Percentiles rank a stretch among this genome's conserved stretches.
phyloP scores from a whole-genome alignment of 1,284 basidiomycete species.

The Microbotryum saponariae region DNA sequence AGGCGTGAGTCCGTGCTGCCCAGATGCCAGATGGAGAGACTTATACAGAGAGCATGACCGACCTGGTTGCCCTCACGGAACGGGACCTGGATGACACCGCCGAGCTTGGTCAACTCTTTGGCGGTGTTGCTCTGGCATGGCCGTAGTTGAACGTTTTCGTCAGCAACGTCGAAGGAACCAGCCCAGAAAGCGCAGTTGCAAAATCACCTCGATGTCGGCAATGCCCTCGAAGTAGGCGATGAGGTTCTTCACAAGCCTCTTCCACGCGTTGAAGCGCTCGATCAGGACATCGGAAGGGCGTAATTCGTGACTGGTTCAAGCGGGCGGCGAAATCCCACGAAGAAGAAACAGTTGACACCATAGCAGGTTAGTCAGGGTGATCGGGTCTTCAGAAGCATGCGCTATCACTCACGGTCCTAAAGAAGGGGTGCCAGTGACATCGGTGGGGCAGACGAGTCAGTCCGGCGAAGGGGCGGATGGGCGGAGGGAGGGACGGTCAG shows the following conservation, averaged over 20 bases:
- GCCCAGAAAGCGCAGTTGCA: neutral
- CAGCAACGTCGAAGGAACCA: neutral
- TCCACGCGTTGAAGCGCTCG: constrained; percentile 88
- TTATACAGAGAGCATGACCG: neutral
- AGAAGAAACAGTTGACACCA: too few relatives aligned
- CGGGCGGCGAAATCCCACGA: neutral
- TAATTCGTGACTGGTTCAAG: constrained; percentile 57
- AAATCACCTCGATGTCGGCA: constrained; percentile 67
- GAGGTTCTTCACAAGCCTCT: constrained; percentile 90
- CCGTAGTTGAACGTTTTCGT: constrained; percentile 25
- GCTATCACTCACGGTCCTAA: too few relatives aligned
- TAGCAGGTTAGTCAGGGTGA: too few relatives aligned
- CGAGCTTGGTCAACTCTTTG: constrained; percentile 87
- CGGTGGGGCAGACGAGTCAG: too few relatives aligned
- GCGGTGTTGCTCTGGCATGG: constrained; percentile 68
- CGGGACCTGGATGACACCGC: constrained; percentile 95
- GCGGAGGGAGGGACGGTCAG: too few relatives aligned
- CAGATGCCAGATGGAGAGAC: neutral
- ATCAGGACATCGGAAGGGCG: constrained; percentile 93
- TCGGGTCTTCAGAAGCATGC: too few relatives aligned
- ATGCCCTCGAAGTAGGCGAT: constrained; percentile 59
- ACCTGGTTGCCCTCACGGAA: constrained; percentile 74
- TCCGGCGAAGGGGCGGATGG: too few relatives aligned
- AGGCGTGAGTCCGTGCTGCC: neutral
- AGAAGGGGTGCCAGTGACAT: too few relatives aligned